Evolutionary conservation across 78 protist species (phyloP).

Genomic region (slime mould (Dictyostelium discoideum)): DNA sequence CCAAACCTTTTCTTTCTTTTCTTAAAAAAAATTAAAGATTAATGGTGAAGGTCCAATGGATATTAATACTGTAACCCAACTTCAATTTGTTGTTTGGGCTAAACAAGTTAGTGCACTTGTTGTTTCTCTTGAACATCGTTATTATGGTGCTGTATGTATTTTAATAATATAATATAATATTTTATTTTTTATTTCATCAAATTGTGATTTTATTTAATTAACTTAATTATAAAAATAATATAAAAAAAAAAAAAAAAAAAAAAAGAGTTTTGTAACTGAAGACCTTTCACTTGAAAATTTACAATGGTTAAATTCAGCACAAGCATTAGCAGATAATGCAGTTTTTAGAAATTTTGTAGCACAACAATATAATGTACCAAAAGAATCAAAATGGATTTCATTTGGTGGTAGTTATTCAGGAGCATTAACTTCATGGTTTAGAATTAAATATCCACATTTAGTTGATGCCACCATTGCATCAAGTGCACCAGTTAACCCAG

Average conservation of each 20-base stretch:
- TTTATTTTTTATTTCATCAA: no score
- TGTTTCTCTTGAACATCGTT: slow-evolving; percentile 59
- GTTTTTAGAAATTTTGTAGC: slow-evolving; percentile 46
- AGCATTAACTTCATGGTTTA: slow-evolving; percentile 73
- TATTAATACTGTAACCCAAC: neutral
- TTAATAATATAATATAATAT: no score
- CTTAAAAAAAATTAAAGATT: neutral
- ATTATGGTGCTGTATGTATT: slow-evolving; percentile 27
- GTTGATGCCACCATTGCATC: slow-evolving; percentile 67
- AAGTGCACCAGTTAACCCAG: slow-evolving; percentile 84
- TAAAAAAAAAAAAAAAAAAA: neutral
- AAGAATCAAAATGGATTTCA: slow-evolving; percentile 26
- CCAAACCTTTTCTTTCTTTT: neutral
- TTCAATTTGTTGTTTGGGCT: slow-evolving; percentile 71
- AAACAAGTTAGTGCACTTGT: slow-evolving; percentile 19
- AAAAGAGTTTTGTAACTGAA: slow-evolving; percentile 21
- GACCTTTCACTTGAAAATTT: slow-evolving; percentile 75
- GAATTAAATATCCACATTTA: slow-evolving; percentile 70
- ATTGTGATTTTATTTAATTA: no score
- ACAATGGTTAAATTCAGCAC: slow-evolving; percentile 36
- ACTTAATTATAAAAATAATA: no score
- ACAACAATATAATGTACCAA: neutral
- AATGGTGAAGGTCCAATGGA: slow-evolving; percentile 72
- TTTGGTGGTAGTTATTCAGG: slow-evolving; percentile 89
- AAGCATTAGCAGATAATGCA: slow-evolving; percentile 77